Percentiles rank a stretch among this genome's conserved stretches.
Conservation (phyloP, 306 rosid genomes). For the Malus orientalis region DNA sequence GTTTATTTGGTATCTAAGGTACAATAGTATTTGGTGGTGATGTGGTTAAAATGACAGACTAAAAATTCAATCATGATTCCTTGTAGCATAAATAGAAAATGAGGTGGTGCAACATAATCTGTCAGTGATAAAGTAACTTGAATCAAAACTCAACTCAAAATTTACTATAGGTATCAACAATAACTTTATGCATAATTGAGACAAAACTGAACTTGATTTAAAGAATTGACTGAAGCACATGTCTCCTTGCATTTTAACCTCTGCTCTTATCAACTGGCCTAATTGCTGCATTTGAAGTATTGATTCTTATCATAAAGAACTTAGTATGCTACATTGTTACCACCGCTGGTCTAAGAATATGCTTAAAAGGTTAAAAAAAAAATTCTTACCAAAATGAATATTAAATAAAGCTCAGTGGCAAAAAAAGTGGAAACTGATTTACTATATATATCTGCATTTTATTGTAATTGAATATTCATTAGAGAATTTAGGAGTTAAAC, state of each 20-base stretch:
- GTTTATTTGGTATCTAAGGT: no score
- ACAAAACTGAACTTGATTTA: no score
- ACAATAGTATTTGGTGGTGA: no score
- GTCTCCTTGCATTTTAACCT: constrained; percentile 76
- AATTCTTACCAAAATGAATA: neutral
- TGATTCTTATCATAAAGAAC: constrained; percentile 77
- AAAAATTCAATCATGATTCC: no score
- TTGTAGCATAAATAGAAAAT: no score
- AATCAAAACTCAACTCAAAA: no score
- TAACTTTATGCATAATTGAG: no score
- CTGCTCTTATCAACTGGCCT: constrained; percentile 67
- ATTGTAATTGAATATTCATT: neutral
- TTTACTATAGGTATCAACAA: no score
- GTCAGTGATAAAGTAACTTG: no score
- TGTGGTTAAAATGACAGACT: no score
- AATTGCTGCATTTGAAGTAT: constrained; percentile 69
- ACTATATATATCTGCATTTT: neutral
- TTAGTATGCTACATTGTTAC: constrained; percentile 82
- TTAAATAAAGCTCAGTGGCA: neutral
- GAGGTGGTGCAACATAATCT: no score
- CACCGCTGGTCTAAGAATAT: constrained; percentile 46
- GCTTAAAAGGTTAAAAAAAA: neutral
- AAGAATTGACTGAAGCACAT: constrained; percentile 40
- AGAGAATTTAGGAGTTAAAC: neutral
- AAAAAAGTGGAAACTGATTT: neutral